Percentiles rank a stretch among this genome's conserved stretches.
Conservation (phyloP, 2,329 filamentous ascomycete genomes). For the Botrytis fabae region DNA sequence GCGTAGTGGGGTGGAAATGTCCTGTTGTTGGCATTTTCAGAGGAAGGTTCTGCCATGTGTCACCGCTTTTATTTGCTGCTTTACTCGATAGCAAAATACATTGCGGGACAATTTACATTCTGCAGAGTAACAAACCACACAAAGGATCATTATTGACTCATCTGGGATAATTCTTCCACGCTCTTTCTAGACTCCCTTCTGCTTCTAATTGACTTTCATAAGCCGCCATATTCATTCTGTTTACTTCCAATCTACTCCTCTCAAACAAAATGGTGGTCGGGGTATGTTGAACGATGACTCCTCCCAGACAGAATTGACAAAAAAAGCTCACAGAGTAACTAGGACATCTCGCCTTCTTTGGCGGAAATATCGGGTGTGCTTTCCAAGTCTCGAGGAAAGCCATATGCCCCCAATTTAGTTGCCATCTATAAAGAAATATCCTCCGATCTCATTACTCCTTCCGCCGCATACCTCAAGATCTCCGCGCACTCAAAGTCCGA, state of each 20-base stretch:
- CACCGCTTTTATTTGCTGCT: conserved; percentile 13
- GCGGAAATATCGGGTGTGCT: conserved; percentile 60
- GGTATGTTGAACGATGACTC: conserved; percentile 35
- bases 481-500: conserved; percentile 72
- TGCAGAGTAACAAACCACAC: neutral
- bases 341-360: conserved; percentile 59
- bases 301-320: conserved; percentile 6
- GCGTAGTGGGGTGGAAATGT: conserved; percentile 11
- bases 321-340: conserved; percentile 33
- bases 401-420: conserved; percentile 70
- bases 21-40: conserved; percentile 1
- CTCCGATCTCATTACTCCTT: conserved; percentile 90
- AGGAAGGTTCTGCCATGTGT: neutral
- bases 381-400: conserved; percentile 49
- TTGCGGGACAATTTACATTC: neutral
- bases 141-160: neutral
- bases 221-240: neutral
- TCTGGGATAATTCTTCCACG: neutral
- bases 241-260: neutral
- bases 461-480: conserved; percentile 92
- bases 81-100: neutral
- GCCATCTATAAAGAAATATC: conserved; percentile 82
- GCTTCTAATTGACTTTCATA: neutral
- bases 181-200: neutral
- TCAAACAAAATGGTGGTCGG: conserved; percentile 33